phyloP scores from a whole-genome alignment of 768 basidiomycete species.

The Lentinula boryana region DNA sequence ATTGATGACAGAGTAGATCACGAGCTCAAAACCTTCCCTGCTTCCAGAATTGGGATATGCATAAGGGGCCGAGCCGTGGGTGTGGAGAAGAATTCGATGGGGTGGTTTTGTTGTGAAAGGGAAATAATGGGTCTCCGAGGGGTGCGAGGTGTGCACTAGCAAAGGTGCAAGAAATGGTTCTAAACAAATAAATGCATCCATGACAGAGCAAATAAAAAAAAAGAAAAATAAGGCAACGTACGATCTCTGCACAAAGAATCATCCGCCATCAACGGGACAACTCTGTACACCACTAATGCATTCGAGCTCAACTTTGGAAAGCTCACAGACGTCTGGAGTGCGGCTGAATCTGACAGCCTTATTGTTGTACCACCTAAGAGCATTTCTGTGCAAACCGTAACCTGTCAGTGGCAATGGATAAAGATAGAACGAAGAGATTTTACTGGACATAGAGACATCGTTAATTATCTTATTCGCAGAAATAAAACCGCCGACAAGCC shows the following conservation, averaged over 20 bases:
- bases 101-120: constrained; percentile 33
- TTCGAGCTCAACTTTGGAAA: constrained; percentile 55
- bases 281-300: constrained; percentile 60
- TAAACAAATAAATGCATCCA: constrained; percentile 17
- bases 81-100: constrained; percentile 52
- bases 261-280: constrained; percentile 16
- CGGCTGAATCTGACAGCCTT: constrained; percentile 10
- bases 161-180: constrained; percentile 57
- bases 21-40: constrained; percentile 42
- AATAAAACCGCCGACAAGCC: constrained; percentile 56
- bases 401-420: background rate
- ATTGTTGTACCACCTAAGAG: constrained; percentile 5
- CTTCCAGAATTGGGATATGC: constrained; percentile 30
- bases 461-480: constrained; percentile 22
- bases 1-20: constrained; percentile 47
- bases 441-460: constrained; percentile 38
- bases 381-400: constrained; percentile 6
- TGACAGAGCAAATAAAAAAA: background rate
- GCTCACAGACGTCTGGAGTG: constrained; percentile 29
- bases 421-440: constrained; percentile 15
- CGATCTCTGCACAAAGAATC: background rate
- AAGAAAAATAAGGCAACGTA: background rate
- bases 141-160: constrained; percentile 55
- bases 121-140: constrained; percentile 64
- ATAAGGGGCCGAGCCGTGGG: constrained; percentile 66